Evolutionary conservation across 768 basidiomycete species (phyloP), one percentile per base, ranked within the genome.

Genomic region (Rhodocollybia butyracea): DNA sequence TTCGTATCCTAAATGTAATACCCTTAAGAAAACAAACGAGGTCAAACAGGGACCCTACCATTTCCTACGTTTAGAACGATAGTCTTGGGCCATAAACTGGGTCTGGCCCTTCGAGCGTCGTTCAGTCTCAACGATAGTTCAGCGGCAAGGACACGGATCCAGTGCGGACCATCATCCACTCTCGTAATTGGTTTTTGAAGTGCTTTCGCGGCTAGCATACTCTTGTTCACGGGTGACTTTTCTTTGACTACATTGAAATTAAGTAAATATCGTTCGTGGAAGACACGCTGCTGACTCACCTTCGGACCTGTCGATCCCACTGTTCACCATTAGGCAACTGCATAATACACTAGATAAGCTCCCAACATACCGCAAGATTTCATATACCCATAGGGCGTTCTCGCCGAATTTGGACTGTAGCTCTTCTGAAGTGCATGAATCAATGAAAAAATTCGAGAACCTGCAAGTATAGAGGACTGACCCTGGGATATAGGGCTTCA

Each of bases 201-300:
- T 64, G 98, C 98, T 69, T 99, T 99, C n/a, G 93, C 88, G 0
- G 94, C 92, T 51, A 94, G 73, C 96, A 98, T 98, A 63, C 91
- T 93, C 74, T 97, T 98, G 59, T 82, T 87, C 29, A 89, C 71
- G 0, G 78, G 73, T 15, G 86, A 78, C 68, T 92, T 92, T 64
- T 92, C 91, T 64, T 91, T 94, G 32, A 98, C 95, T 96, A 65
- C 36, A 39, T 13, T 8, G 46, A 56, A 51, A 39, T 31, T 40
- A 36, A 40, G 66, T 50, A 55, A 27, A 27, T 21, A 24, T 22
- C 41, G 36, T 26, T 57, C 46, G 34, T 46, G 29, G 32, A 27
- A 53, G 27, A 19, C n/a, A 27, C 54, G 26, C 22, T 17, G 38
- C 27, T 2, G 22, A 63, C 68, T 32, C 48, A 90, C 94, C 92